Percentiles rank a stretch among this genome's conserved stretches.
These are phyloP conservation scores for Salix exigua DNA, from an alignment of 345 rosid species.

Conservation along the genomic window DNA sequence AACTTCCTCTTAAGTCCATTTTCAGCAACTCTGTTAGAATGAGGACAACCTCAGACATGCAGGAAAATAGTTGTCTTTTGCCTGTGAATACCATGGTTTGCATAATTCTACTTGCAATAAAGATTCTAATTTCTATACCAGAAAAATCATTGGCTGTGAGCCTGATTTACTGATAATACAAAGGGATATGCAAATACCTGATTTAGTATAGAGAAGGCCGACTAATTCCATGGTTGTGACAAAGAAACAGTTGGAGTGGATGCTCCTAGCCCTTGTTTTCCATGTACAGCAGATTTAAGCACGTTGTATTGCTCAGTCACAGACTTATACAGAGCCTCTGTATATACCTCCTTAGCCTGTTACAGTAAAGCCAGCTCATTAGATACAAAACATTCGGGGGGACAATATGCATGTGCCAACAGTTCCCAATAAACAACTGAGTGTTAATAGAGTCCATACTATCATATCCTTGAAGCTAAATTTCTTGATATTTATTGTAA, in stretches of 20 bases:
- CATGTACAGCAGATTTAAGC: constrained; percentile 63
- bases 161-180: background rate
- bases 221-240: constrained; percentile 82
- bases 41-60: too few species aligned
- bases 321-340: constrained; percentile 50
- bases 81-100: background rate
- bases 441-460: background rate
- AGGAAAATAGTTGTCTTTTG: too few species aligned
- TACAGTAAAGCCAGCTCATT: constrained; percentile 15
- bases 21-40: background rate
- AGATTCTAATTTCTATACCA: background rate
- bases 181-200: constrained; percentile 16
- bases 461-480: background rate
- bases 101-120: background rate
- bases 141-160: background rate
- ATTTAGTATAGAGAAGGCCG: constrained; percentile 15
- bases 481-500: background rate
- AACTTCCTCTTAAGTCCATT: background rate
- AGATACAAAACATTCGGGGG: constrained; percentile 12
- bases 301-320: constrained; percentile 63
- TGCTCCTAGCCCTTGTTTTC: constrained; percentile 58
- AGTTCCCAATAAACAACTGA: background rate
- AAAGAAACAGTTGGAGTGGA: constrained; percentile 60
- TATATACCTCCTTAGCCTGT: constrained; percentile 70
- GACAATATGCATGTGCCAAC: background rate